Evolutionary conservation across 805 yeast genomes (phyloP), one percentile per base, ranked within the genome.

Genomic region (Zygoascus tannicola): DNA sequence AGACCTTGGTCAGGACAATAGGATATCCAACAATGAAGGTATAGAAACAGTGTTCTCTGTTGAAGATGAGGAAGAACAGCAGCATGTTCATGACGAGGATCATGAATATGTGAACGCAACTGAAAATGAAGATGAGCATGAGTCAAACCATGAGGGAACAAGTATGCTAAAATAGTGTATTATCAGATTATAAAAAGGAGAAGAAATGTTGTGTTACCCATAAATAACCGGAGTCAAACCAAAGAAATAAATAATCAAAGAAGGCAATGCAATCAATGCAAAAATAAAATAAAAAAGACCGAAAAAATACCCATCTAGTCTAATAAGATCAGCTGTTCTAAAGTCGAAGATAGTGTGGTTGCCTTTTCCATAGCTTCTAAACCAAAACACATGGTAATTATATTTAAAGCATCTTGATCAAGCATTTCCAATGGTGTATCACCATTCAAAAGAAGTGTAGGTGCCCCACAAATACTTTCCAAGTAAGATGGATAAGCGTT

Each of bases 1-100:
- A 35, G n/a, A 18, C 10, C 12, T 16, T 15, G 7, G 12, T 23
- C n/a, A 35, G 26, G 8, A 18, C 7, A 14, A 18, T 7, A 12
- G 15, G 22, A 16, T 21, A 20, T n/a, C n/a, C 19, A 15, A 38
- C 41, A 18, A 5, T 37, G 18, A 4, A 18, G 51, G 40, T 18
- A 40, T 42, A 2, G 53, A 54, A 34, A 52, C 59, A 8, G 44
- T 56, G 37, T 56, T 46, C 43, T 26, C 55, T 2, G 55, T 56
- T 5, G 57, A 48, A 8, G 60, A 50, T 22, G 59, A 55, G 8
- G 60, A 56, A 18, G 46, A 43, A 4, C 48, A 50, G 21, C 51
- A 50, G 15, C 49, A 47, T 18, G 39, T n/a, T n/a, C n/a, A n/a
- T n/a, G n/a, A n/a, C n/a, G n/a, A n/a, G n/a, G n/a, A n/a, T n/a